Conservation (phyloP, 371 early-diverging fungal genomes). For the Parasitella parasitica region DNA sequence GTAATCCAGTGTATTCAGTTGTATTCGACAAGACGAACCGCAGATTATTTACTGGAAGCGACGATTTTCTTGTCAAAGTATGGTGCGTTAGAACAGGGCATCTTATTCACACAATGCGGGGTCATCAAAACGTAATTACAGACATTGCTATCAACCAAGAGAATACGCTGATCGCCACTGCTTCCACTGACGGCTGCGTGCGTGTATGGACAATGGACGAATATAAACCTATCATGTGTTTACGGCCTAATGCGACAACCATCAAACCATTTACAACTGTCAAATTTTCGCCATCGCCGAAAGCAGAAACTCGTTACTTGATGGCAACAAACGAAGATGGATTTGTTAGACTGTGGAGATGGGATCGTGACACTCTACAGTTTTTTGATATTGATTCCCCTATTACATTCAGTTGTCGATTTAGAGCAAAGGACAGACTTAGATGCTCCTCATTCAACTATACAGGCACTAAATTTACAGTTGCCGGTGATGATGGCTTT, state of each 20-base stretch:
- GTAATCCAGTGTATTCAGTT: conserved; percentile 71
- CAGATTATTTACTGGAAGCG: conserved; percentile 80
- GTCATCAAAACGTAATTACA: conserved; percentile 78
- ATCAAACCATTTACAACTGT: conserved; percentile 73
- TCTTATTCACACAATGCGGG: conserved; percentile 79
- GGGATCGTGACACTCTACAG: conserved; percentile 60
- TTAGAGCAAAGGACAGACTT: conserved; percentile 60
- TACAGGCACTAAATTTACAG: conserved; percentile 80
- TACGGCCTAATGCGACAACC: conserved; percentile 42
- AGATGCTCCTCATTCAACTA: conserved; percentile 73
- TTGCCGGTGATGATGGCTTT: conserved; percentile 81
- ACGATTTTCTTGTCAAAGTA: conserved; percentile 84
- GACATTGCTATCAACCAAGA: conserved; percentile 81
- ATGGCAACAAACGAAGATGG: conserved; percentile 80
- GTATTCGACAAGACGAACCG: conserved; percentile 74
- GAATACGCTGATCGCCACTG: conserved; percentile 83
- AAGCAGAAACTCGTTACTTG: conserved; percentile 68
- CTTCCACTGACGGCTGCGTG: conserved; percentile 78
- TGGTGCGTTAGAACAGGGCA: conserved; percentile 86
- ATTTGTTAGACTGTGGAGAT: conserved; percentile 72
- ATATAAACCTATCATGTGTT: conserved; percentile 67
- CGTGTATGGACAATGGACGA: conserved; percentile 81
- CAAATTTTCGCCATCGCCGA: conserved; percentile 82
- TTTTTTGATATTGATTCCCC: conserved; percentile 59
- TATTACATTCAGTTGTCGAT: conserved; percentile 63